These are phyloP conservation scores for Calonectria pteridis DNA, from an alignment of 2,329 filamentous ascomycete genomes.

Conservation along the genomic window DNA sequence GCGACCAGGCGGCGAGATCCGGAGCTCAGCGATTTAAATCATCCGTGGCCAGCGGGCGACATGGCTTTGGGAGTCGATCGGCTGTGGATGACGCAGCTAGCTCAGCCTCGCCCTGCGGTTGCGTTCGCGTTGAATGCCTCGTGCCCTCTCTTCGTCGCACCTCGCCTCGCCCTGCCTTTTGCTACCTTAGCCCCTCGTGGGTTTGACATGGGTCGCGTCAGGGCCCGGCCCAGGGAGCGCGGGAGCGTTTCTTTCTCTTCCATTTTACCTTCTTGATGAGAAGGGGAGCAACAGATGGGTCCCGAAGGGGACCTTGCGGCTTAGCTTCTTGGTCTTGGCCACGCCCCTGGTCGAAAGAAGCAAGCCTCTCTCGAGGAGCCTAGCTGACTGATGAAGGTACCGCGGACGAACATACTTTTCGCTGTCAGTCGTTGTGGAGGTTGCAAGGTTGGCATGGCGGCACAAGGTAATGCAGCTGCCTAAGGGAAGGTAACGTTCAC, in stretches of 20 bases:
- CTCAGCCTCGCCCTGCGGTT: conserved; percentile 40
- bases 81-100: conserved; percentile 12
- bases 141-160: conserved; percentile 33
- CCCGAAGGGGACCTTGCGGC: conserved; percentile 15
- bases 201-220: conserved; percentile 37
- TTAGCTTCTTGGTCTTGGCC: conserved; percentile 25
- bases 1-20: conserved; percentile 34
- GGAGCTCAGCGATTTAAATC: conserved; percentile 33
- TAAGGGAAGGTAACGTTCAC: neutral
- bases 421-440: conserved; percentile 9
- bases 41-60: conserved; percentile 30
- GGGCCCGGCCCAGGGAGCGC: conserved; percentile 18
- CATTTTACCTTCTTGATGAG: conserved; percentile 15
- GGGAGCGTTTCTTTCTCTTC: conserved; percentile 13
- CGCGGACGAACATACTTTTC: conserved; percentile 33
- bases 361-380: conserved; percentile 33
- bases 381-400: conserved; percentile 38
- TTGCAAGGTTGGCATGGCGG: conserved; percentile 1
- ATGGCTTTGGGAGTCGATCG: conserved; percentile 34
- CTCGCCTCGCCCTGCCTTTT: conserved; percentile 28
- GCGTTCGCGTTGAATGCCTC: conserved; percentile 27
- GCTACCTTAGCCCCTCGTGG: conserved; percentile 37
- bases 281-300: conserved; percentile 4
- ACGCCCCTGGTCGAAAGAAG: conserved; percentile 12
- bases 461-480: neutral